Conservation (phyloP, 257 asterid species). For the Nemophila menziesii region DNA sequence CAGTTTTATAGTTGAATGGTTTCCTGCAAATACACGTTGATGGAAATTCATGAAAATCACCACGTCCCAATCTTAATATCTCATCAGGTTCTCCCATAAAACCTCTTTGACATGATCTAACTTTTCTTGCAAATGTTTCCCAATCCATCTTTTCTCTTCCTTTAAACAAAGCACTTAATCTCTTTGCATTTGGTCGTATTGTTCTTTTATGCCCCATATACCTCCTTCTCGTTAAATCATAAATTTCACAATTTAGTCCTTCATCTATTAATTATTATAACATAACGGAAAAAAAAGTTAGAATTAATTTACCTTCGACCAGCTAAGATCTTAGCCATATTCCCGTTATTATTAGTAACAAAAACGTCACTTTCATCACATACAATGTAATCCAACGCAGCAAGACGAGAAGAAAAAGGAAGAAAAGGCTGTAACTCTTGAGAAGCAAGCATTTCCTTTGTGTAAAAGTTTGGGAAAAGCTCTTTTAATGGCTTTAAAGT, state of each 20-base stretch:
- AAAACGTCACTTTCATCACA: slow-evolving; percentile 97
- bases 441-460: slow-evolving; percentile 81
- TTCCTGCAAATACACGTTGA: slow-evolving; percentile 72
- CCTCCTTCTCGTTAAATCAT: too few relatives aligned
- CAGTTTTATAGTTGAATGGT: slow-evolving; percentile 26
- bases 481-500: slow-evolving; percentile 86
- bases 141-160: slow-evolving; percentile 63
- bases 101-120: slow-evolving; percentile 84
- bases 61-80: slow-evolving; percentile 82
- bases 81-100: slow-evolving; percentile 99
- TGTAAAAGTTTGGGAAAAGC: slow-evolving; percentile 87
- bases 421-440: slow-evolving; percentile 68
- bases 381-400: slow-evolving; percentile 86
- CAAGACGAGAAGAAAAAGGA: slow-evolving; percentile 89
- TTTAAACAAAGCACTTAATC: slow-evolving; percentile 69
- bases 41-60: slow-evolving; percentile 91
- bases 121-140: slow-evolving; percentile 70
- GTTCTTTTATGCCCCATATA: slow-evolving; percentile 95
- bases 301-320: slow-evolving; percentile 74
- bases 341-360: slow-evolving; percentile 92
- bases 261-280: not conserved
- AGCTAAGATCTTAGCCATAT: slow-evolving; percentile 98
- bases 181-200: slow-evolving; percentile 85
- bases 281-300: not conserved
- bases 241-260: too few relatives aligned